Evolutionary conservation across 345 rosid genomes (phyloP).

Genomic region (Theobroma cacao): DNA sequence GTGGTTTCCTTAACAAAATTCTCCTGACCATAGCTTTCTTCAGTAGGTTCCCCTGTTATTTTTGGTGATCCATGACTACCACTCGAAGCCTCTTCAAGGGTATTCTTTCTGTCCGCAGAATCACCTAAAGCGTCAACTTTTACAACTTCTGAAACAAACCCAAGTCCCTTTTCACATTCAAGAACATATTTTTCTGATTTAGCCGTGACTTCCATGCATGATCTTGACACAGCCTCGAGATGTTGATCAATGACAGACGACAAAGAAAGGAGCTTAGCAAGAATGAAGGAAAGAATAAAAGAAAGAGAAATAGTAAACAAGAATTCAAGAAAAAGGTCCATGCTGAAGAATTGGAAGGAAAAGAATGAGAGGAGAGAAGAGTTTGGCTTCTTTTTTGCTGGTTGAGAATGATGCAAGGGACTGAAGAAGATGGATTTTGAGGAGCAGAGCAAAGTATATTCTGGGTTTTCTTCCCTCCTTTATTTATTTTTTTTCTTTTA

Average conservation of each 20-base stretch:
- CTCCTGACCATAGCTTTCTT: not conserved
- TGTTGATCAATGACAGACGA: slow-evolving; percentile 6
- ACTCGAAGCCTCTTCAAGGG: not conserved
- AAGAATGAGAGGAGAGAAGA: not conserved
- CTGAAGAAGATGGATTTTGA: slow-evolving; percentile 10
- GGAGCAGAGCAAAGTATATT: slow-evolving; percentile 21
- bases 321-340: slow-evolving; percentile 30
- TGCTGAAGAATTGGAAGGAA: slow-evolving; percentile 5
- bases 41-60: not conserved
- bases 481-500: not conserved
- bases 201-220: not conserved
- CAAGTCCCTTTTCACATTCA: slow-evolving; percentile 12
- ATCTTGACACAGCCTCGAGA: slow-evolving; percentile 7
- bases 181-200: not conserved
- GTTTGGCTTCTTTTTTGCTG: not conserved
- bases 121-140: slow-evolving; percentile 15
- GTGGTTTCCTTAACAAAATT: not conserved
- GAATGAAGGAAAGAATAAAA: slow-evolving; percentile 17
- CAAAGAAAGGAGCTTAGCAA: slow-evolving; percentile 22
- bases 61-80: slow-evolving; percentile 2
- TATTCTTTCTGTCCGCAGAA: not conserved
- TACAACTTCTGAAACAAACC: slow-evolving; percentile 21
- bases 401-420: not conserved
- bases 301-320: slow-evolving; percentile 19
- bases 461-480: not conserved